Conservation (phyloP, 768 basidiomycete species). For the Megacollybia marginata region DNA sequence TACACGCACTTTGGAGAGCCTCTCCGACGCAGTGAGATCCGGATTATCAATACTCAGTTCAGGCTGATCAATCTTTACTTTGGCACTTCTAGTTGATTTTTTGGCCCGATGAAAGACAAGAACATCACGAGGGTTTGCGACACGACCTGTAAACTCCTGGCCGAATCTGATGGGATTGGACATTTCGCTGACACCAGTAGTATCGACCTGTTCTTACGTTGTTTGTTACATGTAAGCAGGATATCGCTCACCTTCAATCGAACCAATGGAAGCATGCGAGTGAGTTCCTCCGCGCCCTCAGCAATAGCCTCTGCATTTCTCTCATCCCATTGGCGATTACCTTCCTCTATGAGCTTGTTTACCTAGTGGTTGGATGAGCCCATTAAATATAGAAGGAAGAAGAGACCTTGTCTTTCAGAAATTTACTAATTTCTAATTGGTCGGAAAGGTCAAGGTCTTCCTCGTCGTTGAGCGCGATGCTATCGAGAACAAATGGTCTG, state of each 20-base stretch:
- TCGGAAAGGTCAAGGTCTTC: conserved; percentile 72
- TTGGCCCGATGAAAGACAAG: conserved; percentile 86
- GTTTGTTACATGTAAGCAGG: no score
- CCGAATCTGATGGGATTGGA: conserved; percentile 97
- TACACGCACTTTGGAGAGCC: conserved; percentile 75
- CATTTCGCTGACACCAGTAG: conserved; percentile 83
- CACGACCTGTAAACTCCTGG: conserved; percentile 82
- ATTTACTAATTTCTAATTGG: conserved; percentile 78
- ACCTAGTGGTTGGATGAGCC: conserved; percentile 39
- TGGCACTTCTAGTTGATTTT: conserved; percentile 43
- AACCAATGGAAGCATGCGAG: conserved; percentile 78
- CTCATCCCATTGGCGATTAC: conserved; percentile 73
- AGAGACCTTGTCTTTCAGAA: conserved; percentile 60
- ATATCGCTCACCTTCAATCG: conserved; percentile 58
- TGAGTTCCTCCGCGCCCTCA: conserved; percentile 54
- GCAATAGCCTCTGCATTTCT: conserved; percentile 54
- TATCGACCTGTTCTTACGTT: conserved; percentile 58
- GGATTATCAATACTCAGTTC: conserved; percentile 79
- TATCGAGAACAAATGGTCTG: conserved; percentile 88
- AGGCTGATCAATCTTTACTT: conserved; percentile 69
- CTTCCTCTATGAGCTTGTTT: conserved; percentile 69
- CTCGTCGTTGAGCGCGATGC: conserved; percentile 68
- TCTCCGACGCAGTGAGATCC: conserved; percentile 58
- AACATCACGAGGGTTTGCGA: conserved; percentile 93
- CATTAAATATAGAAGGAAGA: conserved; percentile 2